Evolutionary conservation across 768 basidiomycete species (phyloP).

Genomic region (Tubosaeta sp.): DNA sequence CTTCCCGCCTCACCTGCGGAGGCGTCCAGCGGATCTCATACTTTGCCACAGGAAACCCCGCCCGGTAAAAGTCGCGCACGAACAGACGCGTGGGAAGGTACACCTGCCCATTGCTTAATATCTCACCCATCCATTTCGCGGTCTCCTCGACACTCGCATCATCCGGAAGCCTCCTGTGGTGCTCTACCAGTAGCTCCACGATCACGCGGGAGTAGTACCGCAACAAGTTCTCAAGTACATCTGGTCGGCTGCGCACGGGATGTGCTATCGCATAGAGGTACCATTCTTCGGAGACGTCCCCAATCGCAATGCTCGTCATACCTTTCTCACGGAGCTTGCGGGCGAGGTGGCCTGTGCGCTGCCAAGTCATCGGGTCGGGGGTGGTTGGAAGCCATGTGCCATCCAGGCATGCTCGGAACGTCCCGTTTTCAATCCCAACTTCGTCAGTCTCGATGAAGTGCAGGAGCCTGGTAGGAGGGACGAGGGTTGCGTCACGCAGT

Average conservation of each 20-base stretch:
- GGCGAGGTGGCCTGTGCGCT: conserved; percentile 58
- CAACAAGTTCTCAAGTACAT: conserved; percentile 54
- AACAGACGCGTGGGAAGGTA: conserved; percentile 64
- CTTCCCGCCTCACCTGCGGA: conserved; percentile 50
- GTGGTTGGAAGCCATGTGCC: conserved; percentile 51
- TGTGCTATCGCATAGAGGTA: conserved; percentile 72
- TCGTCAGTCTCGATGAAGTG: conserved; percentile 54
- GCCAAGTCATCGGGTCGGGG: conserved; percentile 64
- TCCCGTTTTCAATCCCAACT: conserved; percentile 50
- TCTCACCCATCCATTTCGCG: conserved; percentile 49
- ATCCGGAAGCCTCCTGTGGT: conserved; percentile 40
- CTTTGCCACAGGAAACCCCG: conserved; percentile 59
- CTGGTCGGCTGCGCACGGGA: conserved; percentile 44
- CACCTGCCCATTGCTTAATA: conserved; percentile 60
- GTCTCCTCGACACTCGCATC: conserved; percentile 42
- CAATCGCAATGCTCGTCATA: conserved; percentile 57
- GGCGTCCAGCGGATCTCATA: conserved; percentile 72
- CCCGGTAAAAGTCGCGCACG: conserved; percentile 50
- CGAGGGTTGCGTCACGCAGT: conserved; percentile 45
- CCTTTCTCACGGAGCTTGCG: conserved; percentile 51
- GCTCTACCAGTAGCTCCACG: conserved; percentile 40
- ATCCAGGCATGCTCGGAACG: conserved; percentile 66
- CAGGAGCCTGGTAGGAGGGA: conserved; percentile 49
- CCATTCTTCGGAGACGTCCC: conserved; percentile 74
- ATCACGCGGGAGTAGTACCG: conserved; percentile 56